Evolutionary conservation across 495 filamentous ascomycete species (phyloP), one percentile per base, ranked within the genome.

Genomic region (Penicillium simplicissimum): DNA sequence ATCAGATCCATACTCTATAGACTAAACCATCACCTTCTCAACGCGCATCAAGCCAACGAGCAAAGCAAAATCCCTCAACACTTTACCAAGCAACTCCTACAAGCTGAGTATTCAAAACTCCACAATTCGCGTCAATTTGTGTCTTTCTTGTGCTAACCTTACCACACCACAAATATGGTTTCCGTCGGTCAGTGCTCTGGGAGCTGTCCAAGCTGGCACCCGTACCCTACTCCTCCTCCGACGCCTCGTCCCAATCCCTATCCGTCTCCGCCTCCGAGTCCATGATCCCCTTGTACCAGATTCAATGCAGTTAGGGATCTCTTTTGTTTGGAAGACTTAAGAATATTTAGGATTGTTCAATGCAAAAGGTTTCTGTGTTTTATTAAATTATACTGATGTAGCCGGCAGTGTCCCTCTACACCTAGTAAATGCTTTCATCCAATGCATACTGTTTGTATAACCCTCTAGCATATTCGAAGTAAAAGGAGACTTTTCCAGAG

Each of bases 211-310:
- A 19, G 17, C 23, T 52, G 48, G 48, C 4, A 52, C 31, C 48
- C 48, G 4, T 52, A 52, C 34, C 48, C 48, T n/a, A 52, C 48
- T 31, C 48, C 48, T 28, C 48, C 48, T 28, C 9, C 13, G n/a
- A n/a, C 48, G 13, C 48, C 48, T 31, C 48, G 25, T n/a, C 48
- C 23, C 15, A 52, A 52, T 21, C 23, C 48, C 31, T 52, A 52
- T 52, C 48, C 48, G 2, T 52, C 48, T 7, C 25, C 48, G 19
- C 23, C 48, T 4, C 31, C 48, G 5, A 52, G 48, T 21, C 54
- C 42, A 40, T 37, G 19, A 52, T 45, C 8, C 13, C 7, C 17
- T 11, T 45, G 17, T 34, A 38, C 15, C n/a, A 0, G 36, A 15
- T 19, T 42, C 17, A 19, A 13, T 43, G 55, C 35, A 53, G 19